Base-by-base conservation (phyloP, 352 stramenopile genomes). In the Pythium dissotocum region DNA sequence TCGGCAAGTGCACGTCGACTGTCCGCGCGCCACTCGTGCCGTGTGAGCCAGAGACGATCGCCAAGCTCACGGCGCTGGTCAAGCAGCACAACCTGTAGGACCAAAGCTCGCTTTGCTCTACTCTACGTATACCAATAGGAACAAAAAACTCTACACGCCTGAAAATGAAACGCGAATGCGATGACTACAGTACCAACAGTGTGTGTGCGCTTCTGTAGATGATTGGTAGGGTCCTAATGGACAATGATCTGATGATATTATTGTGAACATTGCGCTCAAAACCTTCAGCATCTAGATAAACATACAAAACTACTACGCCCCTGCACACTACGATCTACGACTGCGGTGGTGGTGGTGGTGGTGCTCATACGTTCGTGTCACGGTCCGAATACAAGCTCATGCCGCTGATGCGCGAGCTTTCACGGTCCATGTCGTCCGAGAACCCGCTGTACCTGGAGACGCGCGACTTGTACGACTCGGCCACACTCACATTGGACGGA, bases 1-100 rank as follows among this genome's bases (percentile, higher is more conserved):
- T 96, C 52, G 90, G 90, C 77, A 95, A 96, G 79, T 96, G 87
- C 76, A 77, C 84, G 16, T 61, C 85, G 61, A 68, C 83, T 33
- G 87, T 92, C 61, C 88, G 90, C 21, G 76, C 88, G 10, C 90
- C 90, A 21, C 78, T 97, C 33, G 81, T 90, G 32, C 67, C 85
- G 59, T 94, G 90, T 61, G 82, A 81, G 55, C 74, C 79, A 24
- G 81, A 87, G 58, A 93, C 87, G 2, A 69, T 89, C 33, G 81
- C 82, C 49, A 85, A 76, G 63, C 74, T 96, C 55, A 82, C 75
- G 52, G 72, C 79, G 62, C 68, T 91, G 49, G 72, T 91, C 53
- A 87, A 90, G 77, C 64, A 83, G 59, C 82, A 94, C 77, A 88
- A 90, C 58, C 70, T 96, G 72, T 77, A 93, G 67, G 88, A 87